Evolutionary conservation across 129 eudicot genomes (phyloP).

Genomic region (Tagetes patula): DNA sequence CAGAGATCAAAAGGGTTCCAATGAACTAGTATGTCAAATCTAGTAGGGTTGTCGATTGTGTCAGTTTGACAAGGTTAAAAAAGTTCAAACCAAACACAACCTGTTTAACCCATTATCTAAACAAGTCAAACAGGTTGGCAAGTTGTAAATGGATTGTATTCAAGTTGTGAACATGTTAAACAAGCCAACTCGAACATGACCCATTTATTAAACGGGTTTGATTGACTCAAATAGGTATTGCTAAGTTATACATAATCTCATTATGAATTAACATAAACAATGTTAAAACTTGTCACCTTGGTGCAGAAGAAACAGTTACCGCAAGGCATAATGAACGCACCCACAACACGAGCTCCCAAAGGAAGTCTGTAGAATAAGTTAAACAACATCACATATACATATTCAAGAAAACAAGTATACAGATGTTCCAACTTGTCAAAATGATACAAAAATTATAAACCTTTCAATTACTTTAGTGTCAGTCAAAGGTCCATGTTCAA

Average conservation of each 20-base stretch:
- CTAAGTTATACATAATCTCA: not conserved
- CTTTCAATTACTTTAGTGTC: constrained; percentile 74
- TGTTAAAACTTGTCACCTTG: constrained; percentile 51
- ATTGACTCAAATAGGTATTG: not conserved
- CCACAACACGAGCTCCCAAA: constrained; percentile 82
- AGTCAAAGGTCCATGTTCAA: constrained; percentile 81
- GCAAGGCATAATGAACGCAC: constrained; percentile 98
- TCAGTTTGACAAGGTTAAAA: not conserved
- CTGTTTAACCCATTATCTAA: not conserved
- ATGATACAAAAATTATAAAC: constrained; percentile 32
- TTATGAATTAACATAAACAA: not conserved
- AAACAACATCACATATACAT: constrained; percentile 16
- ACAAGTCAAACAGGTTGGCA: not conserved
- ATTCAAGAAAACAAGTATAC: not conserved
- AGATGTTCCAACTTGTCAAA: not conserved
- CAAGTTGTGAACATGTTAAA: constrained; percentile 1
- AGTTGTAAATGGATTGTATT: not conserved
- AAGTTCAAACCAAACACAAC: not conserved
- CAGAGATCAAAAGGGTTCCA: not conserved
- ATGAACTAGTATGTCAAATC: not conserved
- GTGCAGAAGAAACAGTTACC: constrained; percentile 92
- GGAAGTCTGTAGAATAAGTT: constrained; percentile 62
- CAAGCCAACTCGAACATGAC: not conserved
- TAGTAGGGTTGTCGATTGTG: not conserved
- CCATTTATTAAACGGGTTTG: not conserved